Percentiles rank a stretch among this genome's conserved stretches.
Conservation (phyloP, 2,329 filamentous ascomycete genomes). For the Alternaria conjuncta region DNA sequence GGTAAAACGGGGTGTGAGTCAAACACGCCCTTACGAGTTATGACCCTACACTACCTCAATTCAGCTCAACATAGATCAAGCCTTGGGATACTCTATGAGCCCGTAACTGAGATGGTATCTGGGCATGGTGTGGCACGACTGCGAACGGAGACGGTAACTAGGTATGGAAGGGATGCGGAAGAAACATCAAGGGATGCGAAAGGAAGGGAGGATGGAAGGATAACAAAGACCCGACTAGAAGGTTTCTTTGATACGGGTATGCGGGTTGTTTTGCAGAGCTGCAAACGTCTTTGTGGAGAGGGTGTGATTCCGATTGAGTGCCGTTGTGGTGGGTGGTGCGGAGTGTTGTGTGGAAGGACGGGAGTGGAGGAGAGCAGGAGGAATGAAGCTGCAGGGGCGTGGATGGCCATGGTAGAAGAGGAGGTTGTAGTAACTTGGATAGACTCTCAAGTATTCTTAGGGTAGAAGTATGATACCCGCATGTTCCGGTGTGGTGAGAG, state of each 20-base stretch:
- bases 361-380: background rate
- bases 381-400: background rate
- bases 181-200: background rate
- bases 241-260: background rate
- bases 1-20: background rate
- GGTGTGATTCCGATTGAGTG: background rate
- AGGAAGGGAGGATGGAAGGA: background rate
- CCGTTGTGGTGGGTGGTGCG: background rate
- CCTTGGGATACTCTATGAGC: no score
- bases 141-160: background rate
- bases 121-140: background rate
- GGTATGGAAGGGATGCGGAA: background rate
- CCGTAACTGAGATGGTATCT: background rate
- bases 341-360: background rate
- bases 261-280: background rate
- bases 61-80: background rate
- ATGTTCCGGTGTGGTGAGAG: background rate
- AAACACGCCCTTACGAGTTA: background rate
- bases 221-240: background rate
- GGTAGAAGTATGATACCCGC: background rate
- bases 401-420: background rate
- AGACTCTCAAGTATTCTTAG: background rate
- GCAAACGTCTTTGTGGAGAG: background rate
- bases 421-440: background rate
- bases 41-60: background rate